A percentile compares a stretch with the other conserved stretches of the same genome.
phyloP scores from a whole-genome alignment of 306 rosid species.

The Fagus crenata region DNA sequence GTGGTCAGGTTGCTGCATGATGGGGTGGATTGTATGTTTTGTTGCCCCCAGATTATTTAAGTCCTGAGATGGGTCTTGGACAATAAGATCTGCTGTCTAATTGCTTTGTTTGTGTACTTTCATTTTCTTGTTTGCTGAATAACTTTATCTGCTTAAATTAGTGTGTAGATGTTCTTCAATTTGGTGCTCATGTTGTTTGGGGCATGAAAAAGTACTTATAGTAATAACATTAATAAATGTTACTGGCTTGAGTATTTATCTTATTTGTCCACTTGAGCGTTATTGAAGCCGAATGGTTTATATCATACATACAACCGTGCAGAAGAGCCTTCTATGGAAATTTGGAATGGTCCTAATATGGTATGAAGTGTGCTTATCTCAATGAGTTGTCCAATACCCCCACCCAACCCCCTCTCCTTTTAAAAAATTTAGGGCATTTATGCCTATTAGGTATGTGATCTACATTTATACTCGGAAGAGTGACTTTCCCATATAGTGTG shows the following conservation, averaged over 20 bases:
- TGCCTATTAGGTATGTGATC: background rate
- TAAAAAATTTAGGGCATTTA: background rate
- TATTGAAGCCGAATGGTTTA: slow-evolving; percentile 2
- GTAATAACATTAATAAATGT: slow-evolving; percentile 30
- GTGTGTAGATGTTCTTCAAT: slow-evolving; percentile 23
- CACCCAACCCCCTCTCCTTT: background rate
- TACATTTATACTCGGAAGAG: background rate
- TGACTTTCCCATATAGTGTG: background rate
- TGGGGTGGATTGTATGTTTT: slow-evolving; percentile 35
- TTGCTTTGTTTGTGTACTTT: slow-evolving; percentile 42
- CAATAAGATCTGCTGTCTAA: slow-evolving; percentile 26
- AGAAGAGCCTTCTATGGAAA: background rate
- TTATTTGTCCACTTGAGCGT: slow-evolving; percentile 20
- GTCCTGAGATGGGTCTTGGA: slow-evolving; percentile 37
- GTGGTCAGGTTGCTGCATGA: slow-evolving; percentile 62
- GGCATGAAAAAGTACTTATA: slow-evolving; percentile 23
- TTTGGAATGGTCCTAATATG: background rate
- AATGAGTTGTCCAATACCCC: background rate
- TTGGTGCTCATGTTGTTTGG: slow-evolving; percentile 37
- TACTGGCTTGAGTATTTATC: slow-evolving; percentile 16
- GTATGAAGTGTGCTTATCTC: background rate
- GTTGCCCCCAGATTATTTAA: slow-evolving; percentile 41
- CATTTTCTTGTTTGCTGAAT: slow-evolving; percentile 23
- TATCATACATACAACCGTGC: background rate
- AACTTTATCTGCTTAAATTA: slow-evolving; percentile 28